A percentile compares a stretch with the other conserved stretches of the same genome.
These are phyloP conservation scores for Phlebopus sp. DNA, from an alignment of 1,284 basidiomycete genomes.

Conservation along the genomic window DNA sequence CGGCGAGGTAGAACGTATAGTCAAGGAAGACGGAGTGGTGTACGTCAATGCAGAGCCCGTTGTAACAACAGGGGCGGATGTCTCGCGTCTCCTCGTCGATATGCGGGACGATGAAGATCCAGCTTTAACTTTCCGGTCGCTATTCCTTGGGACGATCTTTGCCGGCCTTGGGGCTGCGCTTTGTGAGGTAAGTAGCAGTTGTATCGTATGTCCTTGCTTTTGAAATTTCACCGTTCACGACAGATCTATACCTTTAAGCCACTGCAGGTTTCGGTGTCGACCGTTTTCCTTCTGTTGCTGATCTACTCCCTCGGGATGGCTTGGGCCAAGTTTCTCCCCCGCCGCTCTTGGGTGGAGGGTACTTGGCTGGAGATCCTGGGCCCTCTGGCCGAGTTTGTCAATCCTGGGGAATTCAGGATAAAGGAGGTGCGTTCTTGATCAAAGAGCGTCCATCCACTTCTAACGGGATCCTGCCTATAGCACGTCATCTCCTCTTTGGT, in stretches of 20 bases:
- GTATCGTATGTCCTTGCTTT: not conserved
- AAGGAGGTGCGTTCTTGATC: conserved; percentile 48
- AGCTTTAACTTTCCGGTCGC: conserved; percentile 56
- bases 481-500: conserved; percentile 62
- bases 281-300: conserved; percentile 59
- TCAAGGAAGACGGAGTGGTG: conserved; percentile 34
- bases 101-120: conserved; percentile 60
- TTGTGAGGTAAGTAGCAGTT: conserved; percentile 38
- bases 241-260: conserved; percentile 67
- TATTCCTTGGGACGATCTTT: conserved; percentile 54
- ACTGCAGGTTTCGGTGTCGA: conserved; percentile 47
- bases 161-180: conserved; percentile 54
- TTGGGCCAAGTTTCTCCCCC: conserved; percentile 50
- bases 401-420: conserved; percentile 55
- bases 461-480: conserved; percentile 28
- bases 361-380: conserved; percentile 41
- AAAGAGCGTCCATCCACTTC: not conserved
- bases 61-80: conserved; percentile 52
- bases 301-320: conserved; percentile 51
- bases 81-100: conserved; percentile 58
- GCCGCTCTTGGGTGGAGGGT: conserved; percentile 38
- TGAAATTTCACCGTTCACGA: not conserved
- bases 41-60: conserved; percentile 53
- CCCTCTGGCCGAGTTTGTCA: conserved; percentile 46
- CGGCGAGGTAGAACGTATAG: not conserved